Evolutionary conservation across 371 early-diverging fungal species (phyloP), one percentile per base, ranked within the genome.

Genomic region (Caulochytrium protostelioides): DNA sequence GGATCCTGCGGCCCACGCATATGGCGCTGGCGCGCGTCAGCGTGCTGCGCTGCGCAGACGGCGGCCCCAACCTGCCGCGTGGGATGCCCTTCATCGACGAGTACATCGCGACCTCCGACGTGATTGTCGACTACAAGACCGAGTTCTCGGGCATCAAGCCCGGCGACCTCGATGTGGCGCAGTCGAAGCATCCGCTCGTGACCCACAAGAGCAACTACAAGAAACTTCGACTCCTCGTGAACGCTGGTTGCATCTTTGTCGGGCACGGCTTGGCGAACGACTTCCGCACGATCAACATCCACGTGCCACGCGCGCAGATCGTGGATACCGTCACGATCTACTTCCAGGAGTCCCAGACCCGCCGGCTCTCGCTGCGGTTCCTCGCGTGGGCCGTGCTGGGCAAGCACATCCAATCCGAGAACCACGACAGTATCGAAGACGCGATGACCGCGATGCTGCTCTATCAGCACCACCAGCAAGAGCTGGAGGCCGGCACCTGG

Each of bases 181-280:
- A 52, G 0, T 82, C 85, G 4, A 65, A 58, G 16, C 69, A 77
- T 39, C 76, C 74, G 0, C 58, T 92, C 0, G 83, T 89, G 2
- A 72, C 83, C 2, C 61, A 83, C 28, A 90, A 51, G 48, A 43
- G 70, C 5, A 79, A 76, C 0, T 91, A 89, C 54, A 77, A 75
- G 45, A 81, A 86, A 36, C 64, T 92, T 22, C 70, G 90, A 0
- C 42, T 77, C 20, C 54, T 92, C 22, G 75, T 86, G 0, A 90
- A 92, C 52, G 44, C 76, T 32, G 83, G 83, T 4, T 84, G 85
- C 46, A 59, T 76, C 3, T 83, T 92, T 51, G 74, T 92, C 15
- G 94, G 94, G 0, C 94, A 92, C 40, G 90, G 89, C 1, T 52
- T 92, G 32, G 74, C 74, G 28, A 85, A 85, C 37, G 94, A 92